Conservation (phyloP, 345 rosid genomes). For the Rhizophora mangle region DNA sequence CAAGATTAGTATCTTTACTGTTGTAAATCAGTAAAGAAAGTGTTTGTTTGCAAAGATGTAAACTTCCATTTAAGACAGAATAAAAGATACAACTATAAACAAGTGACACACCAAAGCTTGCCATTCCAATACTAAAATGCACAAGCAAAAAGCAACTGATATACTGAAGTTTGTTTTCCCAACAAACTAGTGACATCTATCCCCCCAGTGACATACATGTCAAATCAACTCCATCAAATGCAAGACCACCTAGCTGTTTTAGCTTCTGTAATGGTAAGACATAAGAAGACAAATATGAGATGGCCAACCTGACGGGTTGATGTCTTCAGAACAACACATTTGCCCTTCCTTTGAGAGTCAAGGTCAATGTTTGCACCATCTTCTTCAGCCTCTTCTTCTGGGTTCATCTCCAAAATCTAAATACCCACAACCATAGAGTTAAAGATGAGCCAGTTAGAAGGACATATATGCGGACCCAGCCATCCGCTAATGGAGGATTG, state of each 20-base stretch:
- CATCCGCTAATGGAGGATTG: too few species aligned
- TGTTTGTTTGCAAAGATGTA: too few species aligned
- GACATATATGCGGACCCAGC: too few species aligned
- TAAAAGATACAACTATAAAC: too few species aligned
- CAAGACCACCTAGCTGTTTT: neutral
- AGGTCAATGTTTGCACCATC: slow-evolving; percentile 99
- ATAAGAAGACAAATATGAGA: neutral
- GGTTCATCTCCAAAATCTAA: slow-evolving; percentile 96
- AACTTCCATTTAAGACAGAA: too few species aligned
- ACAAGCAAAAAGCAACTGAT: too few species aligned
- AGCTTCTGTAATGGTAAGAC: neutral
- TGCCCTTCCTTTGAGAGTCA: slow-evolving; percentile 97
- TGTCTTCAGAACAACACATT: slow-evolving; percentile 96
- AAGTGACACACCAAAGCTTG: too few species aligned
- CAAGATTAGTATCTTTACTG: neutral
- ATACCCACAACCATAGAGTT: neutral
- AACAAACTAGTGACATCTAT: too few species aligned
- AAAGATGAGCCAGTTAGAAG: neutral
- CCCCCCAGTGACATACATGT: too few species aligned
- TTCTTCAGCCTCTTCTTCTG: slow-evolving; percentile 96
- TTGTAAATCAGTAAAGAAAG: neutral
- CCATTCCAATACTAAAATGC: too few species aligned
- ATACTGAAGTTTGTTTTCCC: too few species aligned
- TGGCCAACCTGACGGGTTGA: slow-evolving; percentile 86
- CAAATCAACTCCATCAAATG: too few species aligned